Conservation (phyloP, 208 protist species). For the Strigomonas galati region DNA sequence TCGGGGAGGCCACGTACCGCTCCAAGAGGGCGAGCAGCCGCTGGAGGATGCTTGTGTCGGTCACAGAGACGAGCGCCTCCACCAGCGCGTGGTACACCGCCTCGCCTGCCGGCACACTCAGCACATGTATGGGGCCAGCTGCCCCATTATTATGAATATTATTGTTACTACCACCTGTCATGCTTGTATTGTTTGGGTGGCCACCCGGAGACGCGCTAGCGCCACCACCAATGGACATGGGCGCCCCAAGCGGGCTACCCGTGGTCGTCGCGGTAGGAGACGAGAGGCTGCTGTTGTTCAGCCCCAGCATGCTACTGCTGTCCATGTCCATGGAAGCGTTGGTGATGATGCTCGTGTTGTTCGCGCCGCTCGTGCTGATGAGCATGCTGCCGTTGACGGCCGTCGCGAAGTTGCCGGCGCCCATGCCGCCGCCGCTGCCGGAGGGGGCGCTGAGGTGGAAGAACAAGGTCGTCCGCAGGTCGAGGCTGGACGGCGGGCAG, state of each 20-base stretch:
- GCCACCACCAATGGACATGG: too few relatives aligned
- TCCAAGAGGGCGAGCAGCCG: neutral
- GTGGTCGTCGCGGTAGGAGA: too few relatives aligned
- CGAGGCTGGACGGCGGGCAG: constrained; percentile 17
- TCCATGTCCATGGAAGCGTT: too few relatives aligned
- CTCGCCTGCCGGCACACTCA: constrained; percentile 4
- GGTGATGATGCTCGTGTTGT: neutral
- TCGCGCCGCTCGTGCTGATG: neutral
- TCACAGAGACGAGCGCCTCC: constrained; percentile 38
- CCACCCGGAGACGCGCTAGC: too few relatives aligned
- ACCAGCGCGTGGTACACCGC: constrained; percentile 26
- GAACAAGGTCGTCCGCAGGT: constrained; percentile 29
- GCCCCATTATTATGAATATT: too few relatives aligned
- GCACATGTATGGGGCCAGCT: too few relatives aligned
- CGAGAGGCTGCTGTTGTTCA: too few relatives aligned
- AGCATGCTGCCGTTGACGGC: neutral
- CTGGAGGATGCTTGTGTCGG: neutral
- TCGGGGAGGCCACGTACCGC: constrained; percentile 1
- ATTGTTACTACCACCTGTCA: too few relatives aligned
- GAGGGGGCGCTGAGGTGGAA: constrained; percentile 20
- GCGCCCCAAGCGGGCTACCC: too few relatives aligned
- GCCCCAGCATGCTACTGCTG: too few relatives aligned
- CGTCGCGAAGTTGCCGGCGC: neutral
- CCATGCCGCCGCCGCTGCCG: neutral
- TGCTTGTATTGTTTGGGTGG: too few relatives aligned